Conservation (phyloP, 1,284 basidiomycete genomes). For the Exobasidium cylindrosporum region DNA sequence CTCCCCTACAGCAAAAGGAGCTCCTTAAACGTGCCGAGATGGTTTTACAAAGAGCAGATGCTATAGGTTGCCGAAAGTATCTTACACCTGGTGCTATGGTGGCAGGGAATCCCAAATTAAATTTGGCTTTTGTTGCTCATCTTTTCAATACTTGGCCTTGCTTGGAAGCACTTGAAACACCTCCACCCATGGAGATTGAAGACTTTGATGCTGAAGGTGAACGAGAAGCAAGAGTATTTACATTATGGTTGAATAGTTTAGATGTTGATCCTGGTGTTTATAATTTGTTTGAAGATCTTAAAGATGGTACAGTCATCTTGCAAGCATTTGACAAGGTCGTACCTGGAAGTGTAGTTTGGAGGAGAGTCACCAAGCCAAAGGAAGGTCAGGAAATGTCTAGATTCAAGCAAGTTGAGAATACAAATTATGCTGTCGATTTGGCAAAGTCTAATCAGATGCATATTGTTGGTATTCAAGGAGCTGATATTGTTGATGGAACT, state of each 20-base stretch:
- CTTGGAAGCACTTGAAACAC: slow-evolving; percentile 75
- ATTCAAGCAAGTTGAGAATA: slow-evolving; percentile 98
- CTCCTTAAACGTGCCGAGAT: slow-evolving; percentile 80
- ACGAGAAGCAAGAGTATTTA: slow-evolving; percentile 94
- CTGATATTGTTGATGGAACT: slow-evolving; percentile 89
- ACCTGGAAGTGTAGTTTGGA: slow-evolving; percentile 89
- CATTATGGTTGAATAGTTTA: slow-evolving; percentile 93
- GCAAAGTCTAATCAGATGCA: slow-evolving; percentile 90
- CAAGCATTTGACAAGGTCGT: slow-evolving; percentile 95
- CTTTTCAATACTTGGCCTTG: slow-evolving; percentile 93
- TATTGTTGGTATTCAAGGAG: slow-evolving; percentile 93
- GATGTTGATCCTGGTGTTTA: slow-evolving; percentile 94
- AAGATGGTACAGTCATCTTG: slow-evolving; percentile 80
- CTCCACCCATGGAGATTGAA: slow-evolving; percentile 70
- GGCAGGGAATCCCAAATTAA: slow-evolving; percentile 93
- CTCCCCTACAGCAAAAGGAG: slow-evolving; percentile 82
- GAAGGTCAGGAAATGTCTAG: slow-evolving; percentile 76
- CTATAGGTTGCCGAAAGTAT: slow-evolving; percentile 93
- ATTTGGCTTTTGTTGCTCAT: slow-evolving; percentile 96
- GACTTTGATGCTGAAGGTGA: slow-evolving; percentile 99
- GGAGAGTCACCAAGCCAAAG: slow-evolving; percentile 87
- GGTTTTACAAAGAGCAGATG: slow-evolving; percentile 85
- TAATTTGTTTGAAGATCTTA: slow-evolving; percentile 93
- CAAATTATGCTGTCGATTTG: slow-evolving; percentile 91
- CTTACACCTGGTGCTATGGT: slow-evolving; percentile 86